Evolutionary conservation across 768 basidiomycete species (phyloP).

Genomic region (Serendipita sp.): DNA sequence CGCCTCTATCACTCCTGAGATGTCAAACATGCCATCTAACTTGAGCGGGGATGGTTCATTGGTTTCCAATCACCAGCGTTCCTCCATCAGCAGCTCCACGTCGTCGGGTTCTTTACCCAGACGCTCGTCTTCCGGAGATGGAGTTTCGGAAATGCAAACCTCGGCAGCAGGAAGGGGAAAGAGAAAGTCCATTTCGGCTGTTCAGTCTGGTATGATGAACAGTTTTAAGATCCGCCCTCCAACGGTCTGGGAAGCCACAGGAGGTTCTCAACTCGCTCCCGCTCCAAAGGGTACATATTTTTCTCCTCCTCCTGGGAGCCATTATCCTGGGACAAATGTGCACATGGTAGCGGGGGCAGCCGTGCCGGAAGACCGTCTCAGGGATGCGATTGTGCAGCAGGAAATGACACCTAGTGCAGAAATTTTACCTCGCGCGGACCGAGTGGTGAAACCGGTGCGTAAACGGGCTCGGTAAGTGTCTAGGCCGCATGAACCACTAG

Average conservation of each 20-base stretch:
- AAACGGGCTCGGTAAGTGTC: background rate
- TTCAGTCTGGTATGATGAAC: background rate
- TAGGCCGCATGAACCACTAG: background rate
- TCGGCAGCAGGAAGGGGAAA: background rate
- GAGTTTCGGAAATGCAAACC: background rate
- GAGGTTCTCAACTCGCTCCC: background rate
- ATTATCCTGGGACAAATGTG: too few species aligned
- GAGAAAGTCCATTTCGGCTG: background rate
- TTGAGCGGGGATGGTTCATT: too few species aligned
- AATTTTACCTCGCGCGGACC: background rate
- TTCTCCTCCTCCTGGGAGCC: too few species aligned
- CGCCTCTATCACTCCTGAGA: too few species aligned
- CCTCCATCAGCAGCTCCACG: constrained; percentile 1
- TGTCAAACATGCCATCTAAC: too few species aligned
- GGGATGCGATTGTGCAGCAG: background rate
- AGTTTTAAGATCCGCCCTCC: constrained; percentile 4
- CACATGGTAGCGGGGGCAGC: too few species aligned
- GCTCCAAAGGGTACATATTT: too few species aligned
- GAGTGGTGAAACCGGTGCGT: background rate
- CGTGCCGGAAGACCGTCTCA: background rate
- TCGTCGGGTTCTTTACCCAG: constrained; percentile 16
- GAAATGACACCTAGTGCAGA: too few species aligned
- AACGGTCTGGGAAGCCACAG: background rate
- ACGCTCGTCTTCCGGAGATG: background rate
- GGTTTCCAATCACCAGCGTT: background rate